A percentile compares a stretch with the other conserved stretches of the same genome.
Evolutionary conservation across 129 eudicot species (phyloP).

Genomic region (Chrysanthemum seticuspe): DNA sequence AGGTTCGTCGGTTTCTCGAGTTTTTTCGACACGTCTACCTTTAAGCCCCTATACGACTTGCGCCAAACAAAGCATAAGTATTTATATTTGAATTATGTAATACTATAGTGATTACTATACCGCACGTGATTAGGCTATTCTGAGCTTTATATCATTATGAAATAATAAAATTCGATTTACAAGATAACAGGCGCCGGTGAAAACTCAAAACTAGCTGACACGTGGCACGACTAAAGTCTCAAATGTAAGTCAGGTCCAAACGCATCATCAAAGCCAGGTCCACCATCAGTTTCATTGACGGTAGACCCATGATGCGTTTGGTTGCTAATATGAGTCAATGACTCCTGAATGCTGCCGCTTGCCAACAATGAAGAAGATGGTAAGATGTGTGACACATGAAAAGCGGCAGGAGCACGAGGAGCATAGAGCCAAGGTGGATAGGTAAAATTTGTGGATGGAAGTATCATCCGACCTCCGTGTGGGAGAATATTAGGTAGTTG

Average conservation of each 20-base stretch:
- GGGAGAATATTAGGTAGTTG: constrained; percentile 59
- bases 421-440: constrained; percentile 56
- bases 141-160: too few relatives aligned
- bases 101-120: too few relatives aligned
- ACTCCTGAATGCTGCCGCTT: constrained; percentile 34
- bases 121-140: too few relatives aligned
- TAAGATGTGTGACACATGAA: constrained; percentile 51
- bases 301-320: constrained; percentile 38
- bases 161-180: neutral
- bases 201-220: constrained; percentile 22
- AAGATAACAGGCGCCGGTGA: neutral
- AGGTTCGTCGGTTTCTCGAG: too few relatives aligned
- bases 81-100: too few relatives aligned
- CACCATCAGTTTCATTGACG: constrained; percentile 25
- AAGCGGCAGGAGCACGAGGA: constrained; percentile 54
- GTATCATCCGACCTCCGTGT: constrained; percentile 39
- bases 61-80: too few relatives aligned
- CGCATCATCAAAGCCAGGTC: constrained; percentile 51
- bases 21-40: too few relatives aligned
- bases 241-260: constrained; percentile 79
- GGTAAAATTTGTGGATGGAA: constrained; percentile 32
- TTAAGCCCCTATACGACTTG: too few relatives aligned
- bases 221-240: constrained; percentile 51
- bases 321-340: constrained; percentile 24
- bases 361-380: constrained; percentile 36